phyloP scores from a whole-genome alignment of 2,329 filamentous ascomycete species.

The Clonostachys chloroleuca region DNA sequence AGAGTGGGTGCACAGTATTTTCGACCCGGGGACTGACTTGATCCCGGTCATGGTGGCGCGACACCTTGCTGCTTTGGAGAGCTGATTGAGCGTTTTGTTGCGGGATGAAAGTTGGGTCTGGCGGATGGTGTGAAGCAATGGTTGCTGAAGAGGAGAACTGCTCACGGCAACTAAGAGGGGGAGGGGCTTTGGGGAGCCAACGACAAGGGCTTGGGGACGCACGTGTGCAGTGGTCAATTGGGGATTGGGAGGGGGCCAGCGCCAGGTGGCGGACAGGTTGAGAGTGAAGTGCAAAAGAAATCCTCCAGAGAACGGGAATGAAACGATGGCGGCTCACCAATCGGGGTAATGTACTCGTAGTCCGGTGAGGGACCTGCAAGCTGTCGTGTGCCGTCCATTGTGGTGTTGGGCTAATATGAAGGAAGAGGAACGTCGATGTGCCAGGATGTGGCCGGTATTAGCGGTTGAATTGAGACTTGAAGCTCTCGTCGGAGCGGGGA shows the following conservation, averaged over 20 bases:
- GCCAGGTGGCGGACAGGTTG: slow-evolving; percentile 5
- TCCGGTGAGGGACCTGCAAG: slow-evolving; percentile 37
- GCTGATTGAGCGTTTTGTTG: no score
- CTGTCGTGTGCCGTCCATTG: slow-evolving; percentile 35
- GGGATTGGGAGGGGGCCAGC: slow-evolving; percentile 13
- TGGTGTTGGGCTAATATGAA: slow-evolving; percentile 19
- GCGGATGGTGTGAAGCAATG: no score
- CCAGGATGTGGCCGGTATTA: no score
- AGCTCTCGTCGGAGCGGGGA: no score
- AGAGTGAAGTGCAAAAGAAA: background rate
- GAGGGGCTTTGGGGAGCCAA: slow-evolving; percentile 28
- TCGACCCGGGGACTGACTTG: no score
- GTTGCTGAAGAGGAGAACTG: no score
- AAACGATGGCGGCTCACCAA: slow-evolving; percentile 39
- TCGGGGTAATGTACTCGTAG: slow-evolving; percentile 44
- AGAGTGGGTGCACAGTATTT: no score
- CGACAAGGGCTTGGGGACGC: slow-evolving; percentile 17
- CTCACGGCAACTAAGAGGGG: no score
- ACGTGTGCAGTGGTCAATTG: slow-evolving; percentile 3
- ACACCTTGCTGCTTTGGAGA: no score
- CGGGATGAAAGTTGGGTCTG: no score
- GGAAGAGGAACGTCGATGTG: no score
- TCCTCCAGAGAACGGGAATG: slow-evolving; percentile 8
- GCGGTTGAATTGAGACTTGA: background rate
- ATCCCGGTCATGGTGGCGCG: no score